Base-by-base conservation (phyloP, 768 basidiomycete species). In the Termitomyces sp. region DNA sequence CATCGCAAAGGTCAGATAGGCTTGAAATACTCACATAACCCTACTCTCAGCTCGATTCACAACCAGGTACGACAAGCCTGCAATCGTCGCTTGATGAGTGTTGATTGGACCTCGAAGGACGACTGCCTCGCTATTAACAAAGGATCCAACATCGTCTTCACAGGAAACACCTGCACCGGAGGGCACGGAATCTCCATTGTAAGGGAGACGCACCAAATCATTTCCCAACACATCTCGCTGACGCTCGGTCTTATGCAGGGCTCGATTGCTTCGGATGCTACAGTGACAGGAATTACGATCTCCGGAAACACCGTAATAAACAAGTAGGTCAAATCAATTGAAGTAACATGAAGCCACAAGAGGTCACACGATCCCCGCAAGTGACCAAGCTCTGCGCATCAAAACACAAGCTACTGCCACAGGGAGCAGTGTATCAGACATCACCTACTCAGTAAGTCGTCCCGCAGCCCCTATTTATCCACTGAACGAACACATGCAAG, bases 151-250 rank as follows among this genome's bases (percentile, higher is more conserved):
- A 81, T 84, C 49, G 42, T 73, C 28, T 78, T 89, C 73, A 72
- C 73, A 57, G 68, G 80, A 28, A 87, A 88, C 68, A 74, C 73
- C 24, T 89, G 88, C 71, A 71, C 73, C 3, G 77, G 78, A 32
- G 87, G 89, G 3, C 88, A 91, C 53, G 88, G 89, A 33, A 83
- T 88, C 62, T 87, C 85, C 4, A 77, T 89, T 32, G 88, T 88
- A 55, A 76, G 83, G 9, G 36, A 24, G n/a, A 12, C 22, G 57
- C 40, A 32, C 80, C 67, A 55, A 62, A 13, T 68, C 68, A 16
- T 15, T 79, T 79, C 13, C 22, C 13, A 1, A 4, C 32, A 15
- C 11, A n/a, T 32, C n/a, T 12, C 13, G n/a, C n/a, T 20, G 81
- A 84, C 57, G n/a, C 64, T 63, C 36, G 78, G 67, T 53, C 35